A percentile compares a stretch with the other conserved stretches of the same genome.
Evolutionary conservation across 768 basidiomycete species (phyloP).

Genomic region (Gymnopilus dilepis): DNA sequence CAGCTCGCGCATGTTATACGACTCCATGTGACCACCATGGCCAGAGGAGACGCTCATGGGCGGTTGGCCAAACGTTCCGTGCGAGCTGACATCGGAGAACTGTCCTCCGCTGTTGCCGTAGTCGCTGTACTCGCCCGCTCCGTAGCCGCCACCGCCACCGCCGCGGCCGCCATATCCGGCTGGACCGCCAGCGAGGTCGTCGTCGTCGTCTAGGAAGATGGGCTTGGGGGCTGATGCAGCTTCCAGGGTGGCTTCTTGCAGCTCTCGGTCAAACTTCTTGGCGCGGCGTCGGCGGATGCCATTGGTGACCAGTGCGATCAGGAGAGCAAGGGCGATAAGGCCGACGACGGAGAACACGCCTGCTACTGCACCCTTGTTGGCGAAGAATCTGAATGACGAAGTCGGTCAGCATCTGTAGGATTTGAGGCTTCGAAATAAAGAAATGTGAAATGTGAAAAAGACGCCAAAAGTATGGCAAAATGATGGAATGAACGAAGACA

Average conservation of each 20-base stretch:
- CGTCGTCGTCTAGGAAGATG: constrained; percentile 61
- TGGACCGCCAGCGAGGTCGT: constrained; percentile 29
- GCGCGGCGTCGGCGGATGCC: constrained; percentile 68
- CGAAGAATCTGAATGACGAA: constrained; percentile 59
- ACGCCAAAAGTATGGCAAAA: not conserved
- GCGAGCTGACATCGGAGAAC: constrained; percentile 54
- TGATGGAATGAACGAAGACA: not conserved
- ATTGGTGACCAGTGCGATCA: constrained; percentile 55
- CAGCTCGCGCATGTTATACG: constrained; percentile 58
- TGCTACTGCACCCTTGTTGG: constrained; percentile 74
- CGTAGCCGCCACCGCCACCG: constrained; percentile 20
- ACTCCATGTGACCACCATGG: constrained; percentile 27
- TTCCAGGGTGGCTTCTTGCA: constrained; percentile 71
- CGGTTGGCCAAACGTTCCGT: constrained; percentile 62
- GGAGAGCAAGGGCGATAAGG: constrained; percentile 55
- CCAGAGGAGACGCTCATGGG: constrained; percentile 37
- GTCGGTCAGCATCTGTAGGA: not conserved
- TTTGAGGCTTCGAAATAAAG: too few relatives aligned
- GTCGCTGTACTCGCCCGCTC: constrained; percentile 9
- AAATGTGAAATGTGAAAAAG: not conserved
- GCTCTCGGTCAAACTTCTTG: constrained; percentile 70
- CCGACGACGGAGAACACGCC: constrained; percentile 77
- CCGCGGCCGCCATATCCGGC: constrained; percentile 8
- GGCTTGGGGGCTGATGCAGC: constrained; percentile 60
- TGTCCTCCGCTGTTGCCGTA: constrained; percentile 18